Evolutionary conservation across 1,284 basidiomycete genomes (phyloP).

Genomic region (Trametes sp.): DNA sequence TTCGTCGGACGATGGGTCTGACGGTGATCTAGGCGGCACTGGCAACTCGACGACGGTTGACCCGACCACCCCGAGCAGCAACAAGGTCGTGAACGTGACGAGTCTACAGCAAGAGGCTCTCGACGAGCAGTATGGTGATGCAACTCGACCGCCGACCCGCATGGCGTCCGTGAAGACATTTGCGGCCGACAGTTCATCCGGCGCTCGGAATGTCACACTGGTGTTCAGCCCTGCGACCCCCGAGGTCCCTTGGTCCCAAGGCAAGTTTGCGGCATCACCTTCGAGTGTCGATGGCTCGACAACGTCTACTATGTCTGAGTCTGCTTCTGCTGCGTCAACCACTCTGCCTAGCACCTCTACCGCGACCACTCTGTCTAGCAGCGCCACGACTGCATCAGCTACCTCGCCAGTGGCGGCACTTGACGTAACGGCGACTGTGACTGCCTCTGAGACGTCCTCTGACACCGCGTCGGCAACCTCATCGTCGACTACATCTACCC

Average conservation of each 20-base stretch:
- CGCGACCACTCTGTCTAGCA: background rate
- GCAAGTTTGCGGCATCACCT: conserved; percentile 4
- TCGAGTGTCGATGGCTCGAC: background rate
- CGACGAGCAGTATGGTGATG: conserved; percentile 33
- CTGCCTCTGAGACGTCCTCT: background rate
- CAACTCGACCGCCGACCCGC: conserved; percentile 30
- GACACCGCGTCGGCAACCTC: conserved; percentile 34
- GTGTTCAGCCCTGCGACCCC: conserved; percentile 51
- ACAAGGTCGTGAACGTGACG: conserved; percentile 32
- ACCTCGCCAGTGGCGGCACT: background rate
- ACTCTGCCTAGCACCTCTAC: background rate
- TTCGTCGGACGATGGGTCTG: background rate
- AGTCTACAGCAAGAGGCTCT: conserved; percentile 29
- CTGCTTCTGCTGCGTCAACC: background rate
- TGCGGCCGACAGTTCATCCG: conserved; percentile 23
- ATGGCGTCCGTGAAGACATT: conserved; percentile 27
- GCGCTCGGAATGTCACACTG: conserved; percentile 53
- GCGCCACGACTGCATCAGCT: background rate
- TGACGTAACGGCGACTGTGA: background rate
- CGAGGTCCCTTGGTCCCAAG: conserved; percentile 32
- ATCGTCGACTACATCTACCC: conserved; percentile 17
- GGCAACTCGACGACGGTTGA: conserved; percentile 24
- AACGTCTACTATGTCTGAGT: background rate
- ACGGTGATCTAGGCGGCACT: conserved; percentile 7
- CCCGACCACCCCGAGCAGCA: conserved; percentile 28